Conservation (phyloP, 2,329 filamentous ascomycete genomes). For the Xylariaceae sp. region DNA sequence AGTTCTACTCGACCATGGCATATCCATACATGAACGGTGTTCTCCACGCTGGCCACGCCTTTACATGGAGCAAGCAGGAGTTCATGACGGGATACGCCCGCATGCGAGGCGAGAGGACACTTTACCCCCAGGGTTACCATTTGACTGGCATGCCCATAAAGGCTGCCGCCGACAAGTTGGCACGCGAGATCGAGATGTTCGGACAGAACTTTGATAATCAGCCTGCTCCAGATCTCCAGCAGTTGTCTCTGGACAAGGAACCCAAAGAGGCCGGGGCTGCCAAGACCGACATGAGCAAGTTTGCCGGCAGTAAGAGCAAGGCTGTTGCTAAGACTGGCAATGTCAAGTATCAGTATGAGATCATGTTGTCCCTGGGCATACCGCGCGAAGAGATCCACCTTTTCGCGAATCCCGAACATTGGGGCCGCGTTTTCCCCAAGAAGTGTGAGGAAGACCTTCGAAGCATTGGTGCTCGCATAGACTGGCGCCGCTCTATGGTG, state of each 20-base stretch:
- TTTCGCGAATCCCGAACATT: background rate
- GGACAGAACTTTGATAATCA: constrained; percentile 42
- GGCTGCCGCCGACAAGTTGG: constrained; percentile 13
- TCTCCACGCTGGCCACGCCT: constrained; percentile 87
- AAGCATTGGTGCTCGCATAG: background rate
- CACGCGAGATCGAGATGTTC: constrained; percentile 15
- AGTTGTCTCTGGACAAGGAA: constrained; percentile 50
- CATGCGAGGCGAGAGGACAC: constrained; percentile 82
- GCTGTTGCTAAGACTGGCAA: constrained; percentile 85
- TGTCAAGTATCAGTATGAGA: constrained; percentile 87
- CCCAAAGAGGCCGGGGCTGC: constrained; percentile 68
- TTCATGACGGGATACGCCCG: constrained; percentile 83
- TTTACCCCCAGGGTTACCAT: constrained; percentile 94
- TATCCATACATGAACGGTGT: constrained; percentile 67
- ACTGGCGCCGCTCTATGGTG: constrained; percentile 75
- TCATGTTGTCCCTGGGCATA: constrained; percentile 89
- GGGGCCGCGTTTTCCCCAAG: background rate
- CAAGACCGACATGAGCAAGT: constrained; percentile 86
- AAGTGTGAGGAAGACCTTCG: background rate
- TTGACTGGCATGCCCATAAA: constrained; percentile 73
- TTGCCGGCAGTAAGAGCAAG: constrained; percentile 90
- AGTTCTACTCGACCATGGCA: constrained; percentile 73
- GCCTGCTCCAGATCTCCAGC: constrained; percentile 43
- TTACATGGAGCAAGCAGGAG: constrained; percentile 82
- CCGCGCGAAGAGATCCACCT: constrained; percentile 38